Evolutionary conservation across 768 basidiomycete genomes (phyloP), one percentile per base, ranked within the genome.

Genomic region (Mycena olivaceomarginata): DNA sequence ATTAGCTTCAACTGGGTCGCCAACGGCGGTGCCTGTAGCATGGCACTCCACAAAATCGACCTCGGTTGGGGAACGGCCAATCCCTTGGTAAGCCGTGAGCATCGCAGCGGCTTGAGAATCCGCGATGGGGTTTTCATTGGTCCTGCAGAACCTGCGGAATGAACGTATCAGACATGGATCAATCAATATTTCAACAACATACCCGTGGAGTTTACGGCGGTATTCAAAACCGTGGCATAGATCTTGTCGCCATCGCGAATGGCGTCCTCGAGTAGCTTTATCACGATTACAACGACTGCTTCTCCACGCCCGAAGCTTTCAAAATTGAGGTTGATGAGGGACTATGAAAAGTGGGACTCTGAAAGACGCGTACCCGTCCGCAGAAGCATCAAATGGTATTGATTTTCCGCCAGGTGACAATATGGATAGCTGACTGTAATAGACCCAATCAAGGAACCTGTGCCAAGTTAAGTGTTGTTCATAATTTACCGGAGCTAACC

Each of bases 1-100:
- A 70, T 90, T 91, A 12, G 87, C 88, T 77, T 91, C 91, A 1
- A 86, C 88, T 1, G 91, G 90, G 76, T 91, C 91, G 0, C 90
- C 91, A 41, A 82, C 84, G 48, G 87, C 85, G 4, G 91, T 91
- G 82, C 88, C 90, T n/a, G 91, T 91, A 20, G 88, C 89, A 72
- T 91, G 91, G 18, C 89, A 75, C 78, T 91, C 91, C 0, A 91
- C 84, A 75, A 84, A 91, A 72, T 90, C 90, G 4, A 88, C 88
- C 25, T 91, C 89, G 1, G 68, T 72, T 1, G 88, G 88, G n/a
- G 67, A 69, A 40, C 83, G 81, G 1, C 82, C 80, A 6, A 85
- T 84, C 8, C 81, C 77, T 16, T 79, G 57, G 77, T 84, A 90
- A 2, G 88, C 88, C n/a, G 80, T 79, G 3, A 69, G 74, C 84